phyloP scores from a whole-genome alignment of 768 basidiomycete genomes.

The Tylopilus sp. region DNA sequence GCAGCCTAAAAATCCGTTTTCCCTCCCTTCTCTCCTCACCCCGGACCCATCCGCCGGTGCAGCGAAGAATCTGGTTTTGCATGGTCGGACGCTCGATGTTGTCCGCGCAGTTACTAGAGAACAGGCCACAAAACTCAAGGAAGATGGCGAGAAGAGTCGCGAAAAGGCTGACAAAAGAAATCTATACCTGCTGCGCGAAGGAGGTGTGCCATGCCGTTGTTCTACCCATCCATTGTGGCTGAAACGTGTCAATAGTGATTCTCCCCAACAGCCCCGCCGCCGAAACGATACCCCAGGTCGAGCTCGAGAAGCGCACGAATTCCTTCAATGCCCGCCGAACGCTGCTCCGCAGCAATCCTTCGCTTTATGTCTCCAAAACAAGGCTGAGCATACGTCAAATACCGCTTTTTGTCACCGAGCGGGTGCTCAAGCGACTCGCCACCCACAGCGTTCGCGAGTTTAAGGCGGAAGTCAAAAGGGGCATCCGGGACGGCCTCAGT shows the following conservation, averaged over 20 bases:
- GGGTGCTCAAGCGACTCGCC: constrained; percentile 83
- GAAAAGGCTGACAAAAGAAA: constrained; percentile 95
- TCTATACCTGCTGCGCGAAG: constrained; percentile 93
- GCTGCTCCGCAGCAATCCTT: constrained; percentile 87
- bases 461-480: constrained; percentile 69
- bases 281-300: constrained; percentile 59
- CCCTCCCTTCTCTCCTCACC: constrained; percentile 83
- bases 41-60: constrained; percentile 88
- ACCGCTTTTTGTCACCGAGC: constrained; percentile 86
- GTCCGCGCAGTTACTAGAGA: constrained; percentile 88
- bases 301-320: constrained; percentile 79
- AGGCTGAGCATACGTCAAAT: constrained; percentile 93
- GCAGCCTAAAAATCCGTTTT: constrained; percentile 82
- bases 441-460: constrained; percentile 78
- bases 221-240: background rate
- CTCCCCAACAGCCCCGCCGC: constrained; percentile 85
- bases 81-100: constrained; percentile 91
- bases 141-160: constrained; percentile 78
- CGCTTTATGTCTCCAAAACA: constrained; percentile 90
- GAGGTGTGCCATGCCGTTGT: constrained; percentile 50
- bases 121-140: constrained; percentile 82
- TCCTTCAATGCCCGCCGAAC: constrained; percentile 84
- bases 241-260: constrained; percentile 58
- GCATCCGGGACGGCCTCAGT: constrained; percentile 55
- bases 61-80: constrained; percentile 80